Conservation (phyloP, 768 basidiomycete genomes). For the Pulveroboletus sp. region DNA sequence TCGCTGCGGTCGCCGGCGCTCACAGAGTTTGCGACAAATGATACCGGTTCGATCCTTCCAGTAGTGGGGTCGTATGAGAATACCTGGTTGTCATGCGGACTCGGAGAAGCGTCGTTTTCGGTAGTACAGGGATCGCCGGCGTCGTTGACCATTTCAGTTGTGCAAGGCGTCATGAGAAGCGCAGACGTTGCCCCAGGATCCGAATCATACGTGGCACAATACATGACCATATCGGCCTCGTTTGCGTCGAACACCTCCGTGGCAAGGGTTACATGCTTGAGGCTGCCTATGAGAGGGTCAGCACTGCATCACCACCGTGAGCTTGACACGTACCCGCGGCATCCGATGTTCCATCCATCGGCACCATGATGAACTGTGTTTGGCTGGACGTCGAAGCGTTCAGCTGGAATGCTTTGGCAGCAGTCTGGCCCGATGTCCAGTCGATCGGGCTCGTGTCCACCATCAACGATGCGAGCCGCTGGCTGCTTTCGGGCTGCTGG, state of each 20-base stretch:
- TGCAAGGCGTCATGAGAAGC: constrained; percentile 48
- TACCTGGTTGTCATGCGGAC: constrained; percentile 45
- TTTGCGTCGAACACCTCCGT: constrained; percentile 40
- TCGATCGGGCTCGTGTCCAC: constrained; percentile 22
- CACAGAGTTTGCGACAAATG: constrained; percentile 32
- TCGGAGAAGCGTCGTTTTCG: constrained; percentile 4
- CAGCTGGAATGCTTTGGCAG: constrained; percentile 36
- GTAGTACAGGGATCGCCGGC: constrained; percentile 9
- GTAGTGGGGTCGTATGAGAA: constrained; percentile 53
- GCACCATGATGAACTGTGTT: constrained; percentile 43
- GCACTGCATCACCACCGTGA: background rate
- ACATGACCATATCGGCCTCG: constrained; percentile 35
- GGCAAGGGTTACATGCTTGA: constrained; percentile 40
- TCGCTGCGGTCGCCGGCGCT: constrained; percentile 9
- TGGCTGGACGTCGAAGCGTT: constrained; percentile 47
- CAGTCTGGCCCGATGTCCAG: constrained; percentile 27
- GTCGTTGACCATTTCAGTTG: background rate
- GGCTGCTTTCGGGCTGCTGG: background rate
- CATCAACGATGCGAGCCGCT: constrained; percentile 22
- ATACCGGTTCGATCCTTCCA: constrained; percentile 53
- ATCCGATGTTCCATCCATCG: constrained; percentile 5
- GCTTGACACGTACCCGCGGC: constrained; percentile 10
- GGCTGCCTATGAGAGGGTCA: constrained; percentile 10
- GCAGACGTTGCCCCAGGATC: constrained; percentile 45
- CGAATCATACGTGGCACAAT: constrained; percentile 62